Base-by-base conservation (phyloP, 2,329 filamentous ascomycete genomes). In the Talaromyces verruculosus region DNA sequence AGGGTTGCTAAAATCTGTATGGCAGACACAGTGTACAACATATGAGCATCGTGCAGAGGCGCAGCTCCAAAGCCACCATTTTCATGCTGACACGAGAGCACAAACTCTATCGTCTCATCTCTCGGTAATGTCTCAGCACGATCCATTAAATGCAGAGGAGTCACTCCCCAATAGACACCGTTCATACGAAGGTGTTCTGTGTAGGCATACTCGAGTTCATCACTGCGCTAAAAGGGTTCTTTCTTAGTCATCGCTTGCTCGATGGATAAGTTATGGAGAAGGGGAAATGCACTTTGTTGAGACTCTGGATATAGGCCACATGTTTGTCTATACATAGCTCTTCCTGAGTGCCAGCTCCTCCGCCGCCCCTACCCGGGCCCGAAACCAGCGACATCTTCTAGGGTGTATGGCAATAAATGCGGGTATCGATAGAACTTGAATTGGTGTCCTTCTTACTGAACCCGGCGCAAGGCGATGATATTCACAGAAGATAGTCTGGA, bases 171-270 rank as follows among this genome's bases (percentile, higher is more conserved):
- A 80, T 99, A 99, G 58, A 99, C 87, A 53, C 95, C 95, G 77
- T 95, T 97, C 66, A 99, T 86, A 68, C 95, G 92, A 71, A 99
- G 85, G 77, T 99, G 95, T 80, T 99, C 94, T 15, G 95, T 99
- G 76, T 98, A 84, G 91, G 94, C 97, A 82, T 98, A 99, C 78
- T 97, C 93, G 72, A 97, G 89, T 80, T 97, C 92, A 83, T 98
- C 93, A 81, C 91, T 93, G 76, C 91, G 89, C 88, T 90, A 72
- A 73, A 81, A 80, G 74, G 75, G 8, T 43, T 28, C 5, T 5
- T 25, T 47, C 35, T 60, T n/a, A 39, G 37, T 25, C 19, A 37
- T 19, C n/a, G 15, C 15, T 53, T 30, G 15, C 7, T 53, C 4
- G 15, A 28, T 22, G 5, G 10, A 25, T 10, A 7, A 39, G 1